A percentile compares a stretch with the other conserved stretches of the same genome.
Evolutionary conservation across 1,284 basidiomycete species (phyloP).

Genomic region (Mycena sp.): DNA sequence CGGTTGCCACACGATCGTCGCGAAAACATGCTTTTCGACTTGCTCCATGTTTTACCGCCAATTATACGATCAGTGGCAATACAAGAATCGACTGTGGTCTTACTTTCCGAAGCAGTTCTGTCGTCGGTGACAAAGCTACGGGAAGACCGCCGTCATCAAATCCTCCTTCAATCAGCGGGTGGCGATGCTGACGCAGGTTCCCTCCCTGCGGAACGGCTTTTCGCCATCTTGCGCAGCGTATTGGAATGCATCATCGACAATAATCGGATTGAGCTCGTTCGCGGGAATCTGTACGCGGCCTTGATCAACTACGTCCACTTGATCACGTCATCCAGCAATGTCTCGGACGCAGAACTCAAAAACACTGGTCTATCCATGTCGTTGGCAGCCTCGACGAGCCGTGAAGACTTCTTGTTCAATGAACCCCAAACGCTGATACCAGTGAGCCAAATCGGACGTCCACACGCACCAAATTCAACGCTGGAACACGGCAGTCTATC

Average conservation of each 20-base stretch:
- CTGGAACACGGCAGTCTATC: conserved; percentile 72
- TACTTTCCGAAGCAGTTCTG: conserved; percentile 85
- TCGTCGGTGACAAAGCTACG: conserved; percentile 87
- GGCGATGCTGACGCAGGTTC: conserved; percentile 70
- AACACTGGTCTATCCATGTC: conserved; percentile 42
- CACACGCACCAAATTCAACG: conserved; percentile 42
- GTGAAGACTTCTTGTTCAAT: conserved; percentile 49
- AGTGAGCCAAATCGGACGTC: conserved; percentile 37
- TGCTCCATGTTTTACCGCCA: conserved; percentile 80
- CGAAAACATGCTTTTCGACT: conserved; percentile 88
- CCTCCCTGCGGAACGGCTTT: conserved; percentile 84
- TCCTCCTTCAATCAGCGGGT: conserved; percentile 69
- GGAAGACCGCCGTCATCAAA: conserved; percentile 76
- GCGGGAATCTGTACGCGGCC: conserved; percentile 96
- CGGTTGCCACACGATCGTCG: conserved; percentile 81
- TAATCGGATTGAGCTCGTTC: conserved; percentile 86
- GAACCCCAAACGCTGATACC: conserved; percentile 47
- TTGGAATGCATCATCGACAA: conserved; percentile 83
- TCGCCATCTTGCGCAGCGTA: conserved; percentile 78
- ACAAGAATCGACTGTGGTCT: conserved; percentile 77
- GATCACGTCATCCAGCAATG: conserved; percentile 46
- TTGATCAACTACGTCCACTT: conserved; percentile 91
- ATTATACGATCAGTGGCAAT: conserved; percentile 57
- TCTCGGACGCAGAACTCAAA: conserved; percentile 17
- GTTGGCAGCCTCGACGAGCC: conserved; percentile 47